Conservation (phyloP, 1,139 yeast species). For the Pichia sp. region DNA sequence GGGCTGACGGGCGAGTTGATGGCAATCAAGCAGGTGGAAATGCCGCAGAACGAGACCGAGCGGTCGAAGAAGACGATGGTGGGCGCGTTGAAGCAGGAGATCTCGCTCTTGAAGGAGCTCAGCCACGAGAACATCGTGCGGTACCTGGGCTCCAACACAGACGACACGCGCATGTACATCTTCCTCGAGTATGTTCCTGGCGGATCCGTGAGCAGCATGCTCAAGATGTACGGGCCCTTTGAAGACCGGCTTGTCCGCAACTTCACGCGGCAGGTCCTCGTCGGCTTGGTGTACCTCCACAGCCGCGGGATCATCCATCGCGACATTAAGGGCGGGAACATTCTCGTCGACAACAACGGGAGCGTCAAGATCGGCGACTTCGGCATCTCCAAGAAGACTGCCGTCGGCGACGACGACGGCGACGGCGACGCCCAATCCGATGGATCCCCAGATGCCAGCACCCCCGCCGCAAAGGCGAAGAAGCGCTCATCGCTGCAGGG, state of each 20-base stretch:
- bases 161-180: conserved; percentile 67
- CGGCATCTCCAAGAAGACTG: conserved; percentile 65
- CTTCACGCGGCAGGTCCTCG: conserved; percentile 76
- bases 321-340: conserved; percentile 91
- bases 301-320: conserved; percentile 81
- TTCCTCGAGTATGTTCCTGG: conserved; percentile 96
- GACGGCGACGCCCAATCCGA: too few relatives aligned
- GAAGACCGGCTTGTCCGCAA: conserved; percentile 85
- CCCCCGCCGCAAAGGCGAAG: not conserved
- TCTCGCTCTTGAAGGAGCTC: conserved; percentile 68
- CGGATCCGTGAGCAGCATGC: conserved; percentile 87
- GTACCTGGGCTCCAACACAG: conserved; percentile 79
- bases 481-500: conserved; percentile 86
- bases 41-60: conserved; percentile 32
- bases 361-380: conserved; percentile 90
- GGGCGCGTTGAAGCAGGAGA: conserved; percentile 82
- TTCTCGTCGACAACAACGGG: conserved; percentile 84
- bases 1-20: conserved; percentile 89
- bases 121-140: conserved; percentile 92
- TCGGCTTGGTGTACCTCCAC: conserved; percentile 78
- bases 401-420: conserved; percentile 7
- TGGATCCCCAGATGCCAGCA: too few relatives aligned
- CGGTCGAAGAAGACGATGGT: conserved; percentile 58
- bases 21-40: conserved; percentile 93
- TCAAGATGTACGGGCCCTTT: conserved; percentile 82